Percentiles rank a stretch among this genome's conserved stretches.
phyloP scores from a whole-genome alignment of 805 yeast species.

The Starmerella apis region DNA sequence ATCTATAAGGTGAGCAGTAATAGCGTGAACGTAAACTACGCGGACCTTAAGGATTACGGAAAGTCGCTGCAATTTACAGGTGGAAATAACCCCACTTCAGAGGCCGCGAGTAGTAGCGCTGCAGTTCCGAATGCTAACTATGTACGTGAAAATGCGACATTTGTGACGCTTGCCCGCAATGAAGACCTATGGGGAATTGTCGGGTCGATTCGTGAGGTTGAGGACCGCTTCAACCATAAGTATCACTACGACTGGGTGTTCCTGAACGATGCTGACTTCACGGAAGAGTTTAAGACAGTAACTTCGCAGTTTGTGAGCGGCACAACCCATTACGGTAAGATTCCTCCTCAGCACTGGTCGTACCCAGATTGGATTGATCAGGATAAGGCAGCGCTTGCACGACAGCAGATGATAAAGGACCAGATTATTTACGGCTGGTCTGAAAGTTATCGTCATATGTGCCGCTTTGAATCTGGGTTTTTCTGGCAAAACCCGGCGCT shows the following conservation, averaged over 20 bases:
- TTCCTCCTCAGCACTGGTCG: conserved; percentile 77
- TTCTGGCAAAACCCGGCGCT: conserved; percentile 64
- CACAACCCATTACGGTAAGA: conserved; percentile 54
- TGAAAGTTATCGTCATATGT: conserved; percentile 77
- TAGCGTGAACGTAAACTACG: neutral
- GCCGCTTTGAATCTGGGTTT: conserved; percentile 77
- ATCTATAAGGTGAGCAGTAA: conserved; percentile 27
- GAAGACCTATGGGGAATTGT: conserved; percentile 49
- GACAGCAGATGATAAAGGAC: conserved; percentile 45
- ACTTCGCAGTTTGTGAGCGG: conserved; percentile 54
- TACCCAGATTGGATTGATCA: conserved; percentile 72
- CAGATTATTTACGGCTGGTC: conserved; percentile 64
- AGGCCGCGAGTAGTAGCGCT: neutral
- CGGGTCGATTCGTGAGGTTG: conserved; percentile 56
- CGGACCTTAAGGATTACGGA: conserved; percentile 18
- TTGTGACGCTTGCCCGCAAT: conserved; percentile 57
- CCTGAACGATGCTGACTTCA: conserved; percentile 68
- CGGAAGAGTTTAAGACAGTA: conserved; percentile 53
- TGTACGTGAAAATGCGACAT: conserved; percentile 35
- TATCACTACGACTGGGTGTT: conserved; percentile 89
- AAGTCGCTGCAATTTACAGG: conserved; percentile 11
- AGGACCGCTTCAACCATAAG: conserved; percentile 66
- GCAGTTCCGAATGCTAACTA: conserved; percentile 4
- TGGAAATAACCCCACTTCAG: conserved; percentile 5
- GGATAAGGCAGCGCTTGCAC: conserved; percentile 52